Evolutionary conservation across 257 asterid species (phyloP).

Genomic region (Oldenlandia corymbosa): DNA sequence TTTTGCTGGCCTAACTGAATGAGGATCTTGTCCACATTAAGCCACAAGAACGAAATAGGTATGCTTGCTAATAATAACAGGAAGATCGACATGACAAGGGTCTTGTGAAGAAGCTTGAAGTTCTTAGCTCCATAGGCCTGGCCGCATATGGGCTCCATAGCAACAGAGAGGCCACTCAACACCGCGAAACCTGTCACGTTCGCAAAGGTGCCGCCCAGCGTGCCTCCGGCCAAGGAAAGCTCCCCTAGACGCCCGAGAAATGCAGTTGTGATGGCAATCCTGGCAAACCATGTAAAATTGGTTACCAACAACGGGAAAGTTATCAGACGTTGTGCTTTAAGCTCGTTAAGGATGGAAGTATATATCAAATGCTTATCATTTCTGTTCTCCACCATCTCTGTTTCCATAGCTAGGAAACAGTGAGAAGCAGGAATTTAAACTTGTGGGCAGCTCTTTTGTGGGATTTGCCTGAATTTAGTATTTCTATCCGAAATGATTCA

Average conservation of each 20-base stretch:
- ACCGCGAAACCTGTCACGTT: slow-evolving; percentile 78
- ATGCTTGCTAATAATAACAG: slow-evolving; percentile 38
- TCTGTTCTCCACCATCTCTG: slow-evolving; percentile 16
- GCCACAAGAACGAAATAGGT: slow-evolving; percentile 68
- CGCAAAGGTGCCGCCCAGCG: slow-evolving; percentile 67
- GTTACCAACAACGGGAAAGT: slow-evolving; percentile 49
- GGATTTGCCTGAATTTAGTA: background rate
- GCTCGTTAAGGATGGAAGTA: slow-evolving; percentile 40
- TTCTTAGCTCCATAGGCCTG: slow-evolving; percentile 87
- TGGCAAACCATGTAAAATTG: slow-evolving; percentile 81
- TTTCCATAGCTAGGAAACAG: slow-evolving; percentile 4
- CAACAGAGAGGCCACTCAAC: slow-evolving; percentile 64
- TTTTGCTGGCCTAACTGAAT: slow-evolving; percentile 56
- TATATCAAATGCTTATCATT: slow-evolving; percentile 3
- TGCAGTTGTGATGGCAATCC: slow-evolving; percentile 67
- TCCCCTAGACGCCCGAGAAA: slow-evolving; percentile 79
- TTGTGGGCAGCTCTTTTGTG: no score
- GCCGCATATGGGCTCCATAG: slow-evolving; percentile 94
- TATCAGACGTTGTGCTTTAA: slow-evolving; percentile 50
- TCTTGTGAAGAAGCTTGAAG: slow-evolving; percentile 66
- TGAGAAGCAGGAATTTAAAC: slow-evolving; percentile 13
- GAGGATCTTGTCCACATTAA: slow-evolving; percentile 63
- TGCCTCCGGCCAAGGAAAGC: slow-evolving; percentile 63
- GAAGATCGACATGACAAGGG: slow-evolving; percentile 52
- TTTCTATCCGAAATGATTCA: slow-evolving; percentile 11